Percentiles rank a stretch among this genome's conserved stretches.
These are phyloP conservation scores for Vaccinium corymbosum DNA, from an alignment of 148 eudicot genomes.

Conservation along the genomic window DNA sequence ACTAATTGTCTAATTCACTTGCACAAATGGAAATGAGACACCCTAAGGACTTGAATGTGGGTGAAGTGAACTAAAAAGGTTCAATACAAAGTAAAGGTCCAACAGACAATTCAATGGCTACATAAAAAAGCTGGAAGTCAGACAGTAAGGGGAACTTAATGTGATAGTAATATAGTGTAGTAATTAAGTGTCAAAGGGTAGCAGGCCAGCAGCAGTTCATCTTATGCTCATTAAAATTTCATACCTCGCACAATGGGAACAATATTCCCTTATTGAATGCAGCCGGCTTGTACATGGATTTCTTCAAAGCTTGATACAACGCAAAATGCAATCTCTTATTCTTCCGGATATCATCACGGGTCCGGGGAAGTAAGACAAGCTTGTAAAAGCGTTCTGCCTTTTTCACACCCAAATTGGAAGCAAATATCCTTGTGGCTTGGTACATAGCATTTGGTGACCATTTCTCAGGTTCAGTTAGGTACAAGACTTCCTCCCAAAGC, in stretches of 20 bases:
- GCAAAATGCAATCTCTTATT: constrained; percentile 81
- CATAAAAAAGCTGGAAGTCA: background rate
- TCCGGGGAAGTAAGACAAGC: constrained; percentile 81
- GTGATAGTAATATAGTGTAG: background rate
- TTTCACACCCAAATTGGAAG: constrained; percentile 75
- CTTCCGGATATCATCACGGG: constrained; percentile 75
- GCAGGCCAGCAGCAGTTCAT: background rate
- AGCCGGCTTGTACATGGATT: constrained; percentile 86
- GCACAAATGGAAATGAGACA: background rate
- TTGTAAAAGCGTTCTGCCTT: constrained; percentile 81
- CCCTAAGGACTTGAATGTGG: background rate
- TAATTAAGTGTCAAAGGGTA: background rate
- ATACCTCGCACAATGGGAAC: constrained; percentile 85
- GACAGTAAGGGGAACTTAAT: background rate
- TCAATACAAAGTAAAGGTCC: background rate
- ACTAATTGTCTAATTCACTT: background rate
- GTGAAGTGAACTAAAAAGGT: background rate
- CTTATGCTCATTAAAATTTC: constrained; percentile 4
- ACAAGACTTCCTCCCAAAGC: constrained; percentile 79
- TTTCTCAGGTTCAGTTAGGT: constrained; percentile 87
- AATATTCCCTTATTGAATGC: constrained; percentile 94
- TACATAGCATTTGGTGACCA: constrained; percentile 87
- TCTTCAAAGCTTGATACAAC: constrained; percentile 64
- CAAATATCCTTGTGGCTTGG: constrained; percentile 90
- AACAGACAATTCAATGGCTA: background rate